A percentile compares a stretch with the other conserved stretches of the same genome.
These are phyloP conservation scores for Penicillium carneum DNA, from an alignment of 2,329 filamentous ascomycete species.

Conservation along the genomic window DNA sequence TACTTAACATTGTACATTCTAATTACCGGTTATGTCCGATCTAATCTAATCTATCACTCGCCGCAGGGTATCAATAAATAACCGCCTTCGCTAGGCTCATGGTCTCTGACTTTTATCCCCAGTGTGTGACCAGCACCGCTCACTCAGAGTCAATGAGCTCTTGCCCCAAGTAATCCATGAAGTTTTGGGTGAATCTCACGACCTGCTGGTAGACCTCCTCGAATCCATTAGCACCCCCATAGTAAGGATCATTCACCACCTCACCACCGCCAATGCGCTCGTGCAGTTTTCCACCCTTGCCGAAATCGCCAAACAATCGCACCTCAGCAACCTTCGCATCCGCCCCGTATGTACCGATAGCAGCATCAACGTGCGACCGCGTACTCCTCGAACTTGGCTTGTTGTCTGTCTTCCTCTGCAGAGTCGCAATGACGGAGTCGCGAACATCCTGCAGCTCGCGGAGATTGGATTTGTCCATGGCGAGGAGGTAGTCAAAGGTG, in stretches of 20 bases:
- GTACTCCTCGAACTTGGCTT: slow-evolving; percentile 41
- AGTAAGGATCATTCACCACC: slow-evolving; percentile 88
- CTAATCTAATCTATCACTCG: slow-evolving; percentile 19
- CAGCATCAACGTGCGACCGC: slow-evolving; percentile 47
- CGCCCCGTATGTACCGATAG: slow-evolving; percentile 45
- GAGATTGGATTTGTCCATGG: slow-evolving; percentile 89
- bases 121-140: neutral
- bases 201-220: slow-evolving; percentile 86
- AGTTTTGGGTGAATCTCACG: slow-evolving; percentile 75
- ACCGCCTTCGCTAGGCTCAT: slow-evolving; percentile 1
- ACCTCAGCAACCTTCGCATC: slow-evolving; percentile 60
- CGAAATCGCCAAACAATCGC: slow-evolving; percentile 86
- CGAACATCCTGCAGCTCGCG: slow-evolving; percentile 70
- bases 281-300: slow-evolving; percentile 59
- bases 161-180: slow-evolving; percentile 67
- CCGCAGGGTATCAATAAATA: slow-evolving; percentile 35
- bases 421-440: slow-evolving; percentile 57
- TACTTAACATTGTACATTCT: slow-evolving; percentile 6
- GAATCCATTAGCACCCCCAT: slow-evolving; percentile 83
- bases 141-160: slow-evolving; percentile 21
- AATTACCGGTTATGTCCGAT: slow-evolving; percentile 14
- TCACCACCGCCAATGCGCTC: slow-evolving; percentile 61
- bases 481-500: slow-evolving; percentile 89
- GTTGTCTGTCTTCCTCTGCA: slow-evolving; percentile 51
- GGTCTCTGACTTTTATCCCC: neutral